Base-by-base conservation (phyloP, 2,329 filamentous ascomycete genomes). In the Botrytis squamosa region DNA sequence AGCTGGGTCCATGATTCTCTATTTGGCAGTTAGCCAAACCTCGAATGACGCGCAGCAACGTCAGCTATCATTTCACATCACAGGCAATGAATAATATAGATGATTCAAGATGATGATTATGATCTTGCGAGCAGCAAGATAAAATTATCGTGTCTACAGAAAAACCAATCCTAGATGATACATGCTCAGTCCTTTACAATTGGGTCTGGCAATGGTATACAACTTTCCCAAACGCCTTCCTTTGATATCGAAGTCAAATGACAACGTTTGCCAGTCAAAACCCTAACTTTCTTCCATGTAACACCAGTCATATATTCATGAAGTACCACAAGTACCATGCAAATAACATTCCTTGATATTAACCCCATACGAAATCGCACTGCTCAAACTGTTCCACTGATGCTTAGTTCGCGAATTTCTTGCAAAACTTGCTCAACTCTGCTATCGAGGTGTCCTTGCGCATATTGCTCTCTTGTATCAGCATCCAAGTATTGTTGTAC, bases 401-500 rank as follows among this genome's bases (percentile, higher is more conserved):
- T 99, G 84, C 95, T 98, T 84, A 99, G 84, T 84, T 98, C 96
- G 77, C 96, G 88, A 83, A 99, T 99, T 86, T 99, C 95, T 81
- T 98, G 95, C 84, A 99, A 82, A 60, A 98, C 96, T 84, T 98
- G 92, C 84, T 99, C 96, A 44, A 99, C 96, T 77, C 94, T 86
- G 75, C 91, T 92, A 82, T 99, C 96, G 79, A 99, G 85, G 77
- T 98, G 93, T 40, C 96, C 96, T 79, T 94, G 91, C 1, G 96
- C 96, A 83, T 99, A 99, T 84, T 98, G 93, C 77, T 99, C 96
- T 83, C 96, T 89, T 70, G 95, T 98, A 81, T 97, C 94, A 44
- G 95, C 92, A 82, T 98, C 96, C 46, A 99, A 87, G 82, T 98
- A 98, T 85, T 99, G 96, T 85, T 99, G 96, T 73, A 99, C 97